A percentile compares a stretch with the other conserved stretches of the same genome.
These are phyloP conservation scores for Amaranthus cruentus DNA, from an alignment of 148 eudicot species.

Conservation along the genomic window DNA sequence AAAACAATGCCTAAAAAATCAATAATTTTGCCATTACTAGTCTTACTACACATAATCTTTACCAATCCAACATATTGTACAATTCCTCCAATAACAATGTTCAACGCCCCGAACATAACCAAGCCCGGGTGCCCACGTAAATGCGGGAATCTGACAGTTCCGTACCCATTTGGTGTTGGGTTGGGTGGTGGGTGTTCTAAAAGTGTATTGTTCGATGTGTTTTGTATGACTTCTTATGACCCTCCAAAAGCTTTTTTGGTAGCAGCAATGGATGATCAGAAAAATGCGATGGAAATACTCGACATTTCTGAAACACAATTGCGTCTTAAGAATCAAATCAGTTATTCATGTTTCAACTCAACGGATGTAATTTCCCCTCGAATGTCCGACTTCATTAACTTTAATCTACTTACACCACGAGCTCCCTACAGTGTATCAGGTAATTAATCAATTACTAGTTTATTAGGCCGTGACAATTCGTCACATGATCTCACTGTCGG, in stretches of 20 bases:
- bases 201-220: slow-evolving; percentile 21
- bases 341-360: slow-evolving; percentile 20
- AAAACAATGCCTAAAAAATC: no score
- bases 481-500: no score
- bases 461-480: no score
- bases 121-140: slow-evolving; percentile 40
- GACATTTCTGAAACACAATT: slow-evolving; percentile 30
- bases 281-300: slow-evolving; percentile 9
- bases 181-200: slow-evolving; percentile 28
- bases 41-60: background rate
- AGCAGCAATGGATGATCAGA: background rate
- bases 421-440: slow-evolving; percentile 31
- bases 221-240: slow-evolving; percentile 28
- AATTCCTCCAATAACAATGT: background rate
- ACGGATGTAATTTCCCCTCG: background rate
- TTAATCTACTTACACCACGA: background rate
- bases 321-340: slow-evolving; percentile 19
- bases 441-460: background rate
- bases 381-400: background rate
- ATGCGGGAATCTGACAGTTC: slow-evolving; percentile 46
- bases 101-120: slow-evolving; percentile 16
- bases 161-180: slow-evolving; percentile 54
- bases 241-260: slow-evolving; percentile 37
- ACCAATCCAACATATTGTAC: background rate
- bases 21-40: background rate